Conservation (phyloP, 495 filamentous ascomycete genomes). For the Talaromyces ruber region DNA sequence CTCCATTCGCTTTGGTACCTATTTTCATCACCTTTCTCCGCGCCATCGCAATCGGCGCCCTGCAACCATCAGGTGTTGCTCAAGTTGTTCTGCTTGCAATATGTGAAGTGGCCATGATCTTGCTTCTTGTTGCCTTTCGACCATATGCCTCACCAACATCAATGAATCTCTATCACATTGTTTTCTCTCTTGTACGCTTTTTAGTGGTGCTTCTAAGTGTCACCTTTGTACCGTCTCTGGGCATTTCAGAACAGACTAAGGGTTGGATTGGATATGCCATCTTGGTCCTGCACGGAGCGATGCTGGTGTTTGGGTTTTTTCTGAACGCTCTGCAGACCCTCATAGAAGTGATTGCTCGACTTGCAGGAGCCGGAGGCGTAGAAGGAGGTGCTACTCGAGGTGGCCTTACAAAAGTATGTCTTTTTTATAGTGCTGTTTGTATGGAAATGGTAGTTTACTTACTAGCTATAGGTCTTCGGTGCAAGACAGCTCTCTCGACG, state of each 20-base stretch:
- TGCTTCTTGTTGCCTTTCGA: slow-evolving; percentile 80
- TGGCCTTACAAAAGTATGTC: slow-evolving; percentile 67
- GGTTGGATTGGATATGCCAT: slow-evolving; percentile 96
- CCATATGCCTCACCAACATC: slow-evolving; percentile 87
- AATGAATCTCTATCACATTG: slow-evolving; percentile 93
- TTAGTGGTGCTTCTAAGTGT: slow-evolving; percentile 75
- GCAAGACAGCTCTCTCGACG: slow-evolving; percentile 86
- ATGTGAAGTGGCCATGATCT: slow-evolving; percentile 85
- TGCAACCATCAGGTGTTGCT: slow-evolving; percentile 87
- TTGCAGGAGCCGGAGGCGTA: slow-evolving; percentile 71
- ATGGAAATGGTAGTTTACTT: neutral
- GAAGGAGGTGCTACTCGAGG: slow-evolving; percentile 69
- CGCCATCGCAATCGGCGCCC: slow-evolving; percentile 84
- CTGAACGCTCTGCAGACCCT: slow-evolving; percentile 85
- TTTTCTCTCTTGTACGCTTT: slow-evolving; percentile 72
- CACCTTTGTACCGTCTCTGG: slow-evolving; percentile 75
- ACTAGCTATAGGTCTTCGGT: slow-evolving; percentile 56
- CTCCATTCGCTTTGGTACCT: slow-evolving; percentile 79
- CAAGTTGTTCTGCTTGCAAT: slow-evolving; percentile 87
- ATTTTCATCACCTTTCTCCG: slow-evolving; percentile 74
- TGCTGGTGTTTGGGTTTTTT: slow-evolving; percentile 89
- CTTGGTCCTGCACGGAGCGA: slow-evolving; percentile 73
- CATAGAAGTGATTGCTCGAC: slow-evolving; percentile 74
- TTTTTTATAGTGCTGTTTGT: neutral
- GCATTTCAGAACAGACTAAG: slow-evolving; percentile 64